phyloP scores from a whole-genome alignment of 768 basidiomycete species.

The Baorangia bicolor region DNA sequence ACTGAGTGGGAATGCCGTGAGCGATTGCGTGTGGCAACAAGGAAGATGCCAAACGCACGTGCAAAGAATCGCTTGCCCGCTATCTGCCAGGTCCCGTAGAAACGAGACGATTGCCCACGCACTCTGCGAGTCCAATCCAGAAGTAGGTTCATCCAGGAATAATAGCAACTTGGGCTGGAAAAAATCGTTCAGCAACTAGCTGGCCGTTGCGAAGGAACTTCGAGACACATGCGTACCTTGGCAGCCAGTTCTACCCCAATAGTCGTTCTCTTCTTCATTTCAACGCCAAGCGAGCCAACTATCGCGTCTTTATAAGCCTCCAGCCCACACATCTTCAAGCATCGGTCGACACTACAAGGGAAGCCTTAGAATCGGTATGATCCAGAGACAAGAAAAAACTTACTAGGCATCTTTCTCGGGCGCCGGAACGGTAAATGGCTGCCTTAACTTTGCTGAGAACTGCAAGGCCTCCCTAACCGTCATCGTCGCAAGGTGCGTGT shows the following conservation, averaged over 20 bases:
- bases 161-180: constrained; percentile 69
- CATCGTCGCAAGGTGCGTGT: constrained; percentile 70
- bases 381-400: constrained; percentile 21
- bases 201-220: fast-evolving
- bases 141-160: constrained; percentile 89
- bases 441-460: constrained; percentile 79
- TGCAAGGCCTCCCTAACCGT: constrained; percentile 80
- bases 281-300: constrained; percentile 65
- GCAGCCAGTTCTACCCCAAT: constrained; percentile 88
- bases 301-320: constrained; percentile 64
- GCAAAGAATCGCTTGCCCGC: constrained; percentile 89
- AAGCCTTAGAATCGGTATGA: not conserved
- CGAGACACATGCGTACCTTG: constrained; percentile 39
- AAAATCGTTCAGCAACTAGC: not conserved
- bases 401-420: constrained; percentile 81
- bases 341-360: constrained; percentile 51
- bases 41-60: constrained; percentile 50
- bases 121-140: constrained; percentile 83
- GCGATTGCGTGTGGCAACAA: not conserved
- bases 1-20: constrained; percentile 18
- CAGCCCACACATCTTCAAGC: constrained; percentile 61
- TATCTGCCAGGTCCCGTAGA: constrained; percentile 70
- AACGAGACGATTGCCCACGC: constrained; percentile 83
- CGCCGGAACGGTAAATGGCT: constrained; percentile 60
- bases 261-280: constrained; percentile 78